Evolutionary conservation across 305 asterid species (phyloP).

Genomic region (Fraxinus platypoda): DNA sequence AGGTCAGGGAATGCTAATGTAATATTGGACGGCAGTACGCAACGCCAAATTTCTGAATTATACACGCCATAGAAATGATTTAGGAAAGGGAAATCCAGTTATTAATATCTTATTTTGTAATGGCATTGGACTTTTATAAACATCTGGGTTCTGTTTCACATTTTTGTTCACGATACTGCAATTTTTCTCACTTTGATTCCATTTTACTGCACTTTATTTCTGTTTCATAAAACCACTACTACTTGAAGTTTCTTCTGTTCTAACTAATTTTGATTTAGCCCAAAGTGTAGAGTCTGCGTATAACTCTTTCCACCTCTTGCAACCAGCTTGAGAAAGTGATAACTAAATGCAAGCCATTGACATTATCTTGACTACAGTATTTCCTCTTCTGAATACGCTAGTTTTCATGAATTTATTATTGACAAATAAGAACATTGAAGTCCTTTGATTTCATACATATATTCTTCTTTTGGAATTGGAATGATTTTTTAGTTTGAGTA

Average conservation of each 20-base stretch:
- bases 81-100: background rate
- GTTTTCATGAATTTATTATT: background rate
- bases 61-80: background rate
- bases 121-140: background rate
- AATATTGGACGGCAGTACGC: background rate
- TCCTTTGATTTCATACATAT: background rate
- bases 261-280: background rate
- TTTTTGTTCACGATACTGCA: background rate
- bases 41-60: background rate
- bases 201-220: background rate
- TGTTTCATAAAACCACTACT: background rate
- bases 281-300: background rate
- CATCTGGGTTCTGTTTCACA: background rate
- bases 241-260: background rate
- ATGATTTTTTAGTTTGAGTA: background rate
- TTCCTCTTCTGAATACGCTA: background rate
- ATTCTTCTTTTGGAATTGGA: background rate
- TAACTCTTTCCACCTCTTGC: background rate
- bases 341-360: background rate
- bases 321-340: background rate
- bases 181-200: background rate
- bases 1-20: background rate
- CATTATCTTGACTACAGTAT: background rate
- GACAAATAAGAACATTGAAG: background rate
- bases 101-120: background rate